phyloP scores from a whole-genome alignment of 2,329 filamentous ascomycete species.

The Fusarium kyushuense region DNA sequence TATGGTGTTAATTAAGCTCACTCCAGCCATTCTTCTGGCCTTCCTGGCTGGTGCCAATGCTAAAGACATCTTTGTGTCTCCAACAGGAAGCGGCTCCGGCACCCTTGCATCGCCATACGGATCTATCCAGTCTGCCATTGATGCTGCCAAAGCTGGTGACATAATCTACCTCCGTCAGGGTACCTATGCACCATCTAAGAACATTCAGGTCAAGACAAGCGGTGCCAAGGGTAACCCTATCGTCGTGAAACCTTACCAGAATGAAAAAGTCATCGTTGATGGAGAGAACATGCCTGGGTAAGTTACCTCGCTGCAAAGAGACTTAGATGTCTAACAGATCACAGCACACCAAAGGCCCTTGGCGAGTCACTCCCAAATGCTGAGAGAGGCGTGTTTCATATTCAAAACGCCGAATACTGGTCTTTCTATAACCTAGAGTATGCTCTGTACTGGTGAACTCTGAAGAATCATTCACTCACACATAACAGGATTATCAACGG shows the following conservation, averaged over 20 bases:
- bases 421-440: slow-evolving; percentile 56
- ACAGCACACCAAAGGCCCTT: slow-evolving; percentile 57
- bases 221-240: slow-evolving; percentile 57
- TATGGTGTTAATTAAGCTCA: slow-evolving; percentile 33
- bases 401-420: slow-evolving; percentile 59
- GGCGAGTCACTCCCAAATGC: slow-evolving; percentile 54
- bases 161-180: slow-evolving; percentile 60
- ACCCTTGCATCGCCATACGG: slow-evolving; percentile 56
- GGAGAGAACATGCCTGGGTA: slow-evolving; percentile 54
- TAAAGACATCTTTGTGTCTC: slow-evolving; percentile 60
- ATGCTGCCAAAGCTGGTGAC: slow-evolving; percentile 60
- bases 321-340: slow-evolving; percentile 30
- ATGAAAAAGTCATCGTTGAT: slow-evolving; percentile 60
- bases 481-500: slow-evolving; percentile 50
- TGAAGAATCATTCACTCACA: background rate
- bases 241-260: slow-evolving; percentile 57
- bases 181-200: slow-evolving; percentile 59
- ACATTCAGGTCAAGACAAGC: slow-evolving; percentile 61
- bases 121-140: slow-evolving; percentile 61
- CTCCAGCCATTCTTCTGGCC: slow-evolving; percentile 23
- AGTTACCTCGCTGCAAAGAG: fast-evolving
- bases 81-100: slow-evolving; percentile 56
- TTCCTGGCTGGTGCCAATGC: slow-evolving; percentile 36
- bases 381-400: slow-evolving; percentile 61
- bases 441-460: fast-evolving